Evolutionary conservation across 768 basidiomycete species (phyloP).

Genomic region (Jaapia argillacea): DNA sequence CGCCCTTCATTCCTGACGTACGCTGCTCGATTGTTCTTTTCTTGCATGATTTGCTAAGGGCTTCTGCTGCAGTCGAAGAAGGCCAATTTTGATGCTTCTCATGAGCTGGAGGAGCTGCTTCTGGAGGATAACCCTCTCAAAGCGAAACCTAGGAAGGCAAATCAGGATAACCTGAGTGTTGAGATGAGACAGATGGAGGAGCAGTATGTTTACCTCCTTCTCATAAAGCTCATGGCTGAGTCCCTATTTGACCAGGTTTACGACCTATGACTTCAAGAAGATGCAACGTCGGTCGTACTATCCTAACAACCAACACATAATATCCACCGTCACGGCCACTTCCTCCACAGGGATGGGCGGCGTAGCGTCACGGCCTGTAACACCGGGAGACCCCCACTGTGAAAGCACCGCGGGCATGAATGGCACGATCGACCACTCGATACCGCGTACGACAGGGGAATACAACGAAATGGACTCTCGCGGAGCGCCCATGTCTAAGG

Average conservation of each 20-base stretch:
- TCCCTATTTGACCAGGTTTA: slow-evolving; percentile 46
- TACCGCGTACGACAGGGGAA: not conserved
- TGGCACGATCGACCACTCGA: not conserved
- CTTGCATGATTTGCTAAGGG: slow-evolving; percentile 3
- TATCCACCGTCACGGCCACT: slow-evolving; percentile 60
- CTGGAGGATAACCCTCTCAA: slow-evolving; percentile 96
- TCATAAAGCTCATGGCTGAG: no score
- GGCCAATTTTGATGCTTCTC: slow-evolving; percentile 97
- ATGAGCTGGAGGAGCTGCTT: slow-evolving; percentile 92
- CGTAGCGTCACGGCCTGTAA: slow-evolving; percentile 64
- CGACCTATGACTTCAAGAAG: slow-evolving; percentile 85
- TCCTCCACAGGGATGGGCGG: slow-evolving; percentile 50
- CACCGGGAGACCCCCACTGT: slow-evolving; percentile 29
- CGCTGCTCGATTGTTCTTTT: slow-evolving; percentile 16
- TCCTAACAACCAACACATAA: slow-evolving; percentile 63
- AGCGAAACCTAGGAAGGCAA: slow-evolving; percentile 84
- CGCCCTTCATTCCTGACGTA: slow-evolving; percentile 89
- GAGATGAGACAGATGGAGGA: slow-evolving; percentile 99
- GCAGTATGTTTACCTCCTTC: slow-evolving; percentile 49
- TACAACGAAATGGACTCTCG: slow-evolving; percentile 26
- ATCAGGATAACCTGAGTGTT: slow-evolving; percentile 77
- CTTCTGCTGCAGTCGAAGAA: slow-evolving; percentile 95
- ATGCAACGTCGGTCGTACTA: slow-evolving; percentile 90
- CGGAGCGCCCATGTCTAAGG: slow-evolving; percentile 28
- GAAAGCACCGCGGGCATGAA: not conserved